Evolutionary conservation across 176 grass and related monocot species (phyloP), one percentile per base, ranked within the genome.

Genomic region (Juncus inflexus): DNA sequence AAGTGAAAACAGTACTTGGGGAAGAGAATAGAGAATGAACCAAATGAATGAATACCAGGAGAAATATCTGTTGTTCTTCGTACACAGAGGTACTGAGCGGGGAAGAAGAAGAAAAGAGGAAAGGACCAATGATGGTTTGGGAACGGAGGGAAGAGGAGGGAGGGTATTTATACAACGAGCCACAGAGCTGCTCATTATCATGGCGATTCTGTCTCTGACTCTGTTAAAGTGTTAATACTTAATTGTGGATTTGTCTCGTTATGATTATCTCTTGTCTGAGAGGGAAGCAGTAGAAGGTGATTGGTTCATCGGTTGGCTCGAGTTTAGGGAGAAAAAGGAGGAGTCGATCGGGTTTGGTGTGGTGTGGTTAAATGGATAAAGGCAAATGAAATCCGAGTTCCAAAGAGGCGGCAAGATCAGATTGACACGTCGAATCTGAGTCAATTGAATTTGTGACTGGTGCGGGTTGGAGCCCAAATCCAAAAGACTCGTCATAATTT

Each of bases 141-240:
- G 11, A 13, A 42, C 43, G 14, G 54, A 50, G 16, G 4, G 11
- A 52, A 67, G 40, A 68, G 47, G 62, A 42, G 74, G 58, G 53
- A 11, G 43, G 36, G 53, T 71, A 71, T 71, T 71, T 71, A 71
- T 71, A 60, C 67, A 60, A 58, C 67, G 7, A 64, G n/a, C 47
- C 40, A 61, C 60, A 45, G 73, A 76, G 73, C 60, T 64, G 73
- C 73, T 77, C 63, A 58, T 71, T 14, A 19, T 41, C 15, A 39
- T 52, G 51, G 49, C 60, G 58, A 8, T 61, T 75, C 73, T 56
- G 40, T 50, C 55, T 41, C 35, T 40, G 6, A 61, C 41, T 53
- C 60, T 56, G 19, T 28, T 28, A 28, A 28, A 28, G 19, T 28
- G 19, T 28, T 28, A 28, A 28, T 28, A 28, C 19, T 28, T 28